Evolutionary conservation across 805 yeast species (phyloP), one percentile per base, ranked within the genome.

Genomic region (Sugiyamaella valdiviana): DNA sequence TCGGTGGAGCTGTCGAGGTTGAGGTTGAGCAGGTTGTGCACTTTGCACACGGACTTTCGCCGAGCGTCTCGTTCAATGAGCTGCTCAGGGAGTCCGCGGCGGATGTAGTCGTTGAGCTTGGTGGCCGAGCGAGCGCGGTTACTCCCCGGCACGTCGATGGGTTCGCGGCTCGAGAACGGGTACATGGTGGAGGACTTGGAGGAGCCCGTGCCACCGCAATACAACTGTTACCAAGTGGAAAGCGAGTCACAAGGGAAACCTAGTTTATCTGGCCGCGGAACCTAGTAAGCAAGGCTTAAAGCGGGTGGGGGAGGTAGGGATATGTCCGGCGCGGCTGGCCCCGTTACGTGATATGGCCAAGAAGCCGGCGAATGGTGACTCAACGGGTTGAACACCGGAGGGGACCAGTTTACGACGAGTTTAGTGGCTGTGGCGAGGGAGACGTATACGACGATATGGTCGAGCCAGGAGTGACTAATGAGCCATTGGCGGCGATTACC

Each of bases 1-100:
- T 19, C 29, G 4, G 36, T 38, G 15, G 20, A 45, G 24, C 17
- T 17, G n/a, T 40, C 45, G 12, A 32, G 32, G 42, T 44, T 43
- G 17, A 10, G 41, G 23, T 20, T 29, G 24, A 57, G 48, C 44
- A 51, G 45, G 36, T 55, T 57, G 42, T 57, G 60, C 14, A 57
- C 57, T 45, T 37, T 51, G 29, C 60, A 57, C 9, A 51, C 40
- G 17, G 53, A 43, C 22, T 40, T 42, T n/a, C 46, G 32, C 14
- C 42, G 32, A 7, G 49, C 40, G 19, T 15, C 24, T 15, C 26
- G 19, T 15, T 45, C 48, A n/a, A 32, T 32, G 5, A 46, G 46
- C n/a, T 35, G 36, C 6, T 21, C 36, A 14, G 46, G 46, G 14
- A 42, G 42, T 12, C 50, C 50, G 17, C 39, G 24, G 19, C 45